Percentiles rank a stretch among this genome's conserved stretches.
These are phyloP conservation scores for Nicotiana tabacum DNA, from an alignment of 257 asterid genomes.

Conservation along the genomic window DNA sequence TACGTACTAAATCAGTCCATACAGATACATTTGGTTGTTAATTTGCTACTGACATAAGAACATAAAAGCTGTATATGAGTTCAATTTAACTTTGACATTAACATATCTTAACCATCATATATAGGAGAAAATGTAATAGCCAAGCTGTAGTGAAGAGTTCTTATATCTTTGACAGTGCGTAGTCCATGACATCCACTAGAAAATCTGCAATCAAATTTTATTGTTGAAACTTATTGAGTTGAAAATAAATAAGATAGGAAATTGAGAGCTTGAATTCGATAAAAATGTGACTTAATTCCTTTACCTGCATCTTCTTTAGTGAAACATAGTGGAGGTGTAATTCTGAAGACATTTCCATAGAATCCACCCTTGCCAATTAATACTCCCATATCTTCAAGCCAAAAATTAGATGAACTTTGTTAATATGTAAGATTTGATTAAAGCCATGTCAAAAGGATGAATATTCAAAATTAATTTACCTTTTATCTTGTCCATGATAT, in stretches of 20 bases:
- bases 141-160: background rate
- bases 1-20: background rate
- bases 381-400: constrained; percentile 70
- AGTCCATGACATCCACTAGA: constrained; percentile 70
- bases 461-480: constrained; percentile 29
- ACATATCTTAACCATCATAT: background rate
- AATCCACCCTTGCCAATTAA: constrained; percentile 90
- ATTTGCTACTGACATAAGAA: background rate
- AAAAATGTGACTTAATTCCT: background rate
- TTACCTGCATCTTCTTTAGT: constrained; percentile 86
- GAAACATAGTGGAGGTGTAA: constrained; percentile 98
- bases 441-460: background rate
- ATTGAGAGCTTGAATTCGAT: background rate
- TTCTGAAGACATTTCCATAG: constrained; percentile 77
- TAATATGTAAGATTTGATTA: background rate
- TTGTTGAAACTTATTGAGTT: background rate
- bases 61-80: background rate
- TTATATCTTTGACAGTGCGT: constrained; percentile 53
- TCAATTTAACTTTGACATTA: background rate
- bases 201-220: constrained; percentile 38
- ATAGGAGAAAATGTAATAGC: background rate
- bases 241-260: too few relatives aligned
- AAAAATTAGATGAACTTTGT: background rate
- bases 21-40: background rate
- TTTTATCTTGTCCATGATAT: constrained; percentile 74